These are phyloP conservation scores for Backusella circina DNA, from an alignment of 192 early-diverging fungal species.

Conservation along the genomic window DNA sequence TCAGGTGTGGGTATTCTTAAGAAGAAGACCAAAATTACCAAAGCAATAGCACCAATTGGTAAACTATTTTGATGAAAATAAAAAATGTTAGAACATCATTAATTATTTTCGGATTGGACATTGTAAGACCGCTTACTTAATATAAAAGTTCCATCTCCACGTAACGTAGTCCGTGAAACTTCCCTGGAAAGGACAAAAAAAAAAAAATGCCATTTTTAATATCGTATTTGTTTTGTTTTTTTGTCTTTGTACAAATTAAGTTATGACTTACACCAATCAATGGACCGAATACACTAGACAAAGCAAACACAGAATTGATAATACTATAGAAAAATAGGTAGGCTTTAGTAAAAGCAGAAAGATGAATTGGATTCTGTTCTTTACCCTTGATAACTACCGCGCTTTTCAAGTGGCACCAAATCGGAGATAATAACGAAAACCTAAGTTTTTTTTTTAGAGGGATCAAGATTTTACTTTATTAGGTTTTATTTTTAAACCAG, in stretches of 20 bases:
- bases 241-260: not conserved
- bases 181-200: slow-evolving; percentile 14
- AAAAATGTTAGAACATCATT: not conserved
- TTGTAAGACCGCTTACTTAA: slow-evolving; percentile 27
- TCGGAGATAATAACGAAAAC: slow-evolving; percentile 84
- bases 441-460: not conserved
- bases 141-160: slow-evolving; percentile 40
- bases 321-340: slow-evolving; percentile 4
- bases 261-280: slow-evolving; percentile 32
- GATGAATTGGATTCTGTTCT: not conserved
- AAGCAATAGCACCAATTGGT: slow-evolving; percentile 37
- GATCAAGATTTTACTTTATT: not conserved
- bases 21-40: slow-evolving; percentile 39
- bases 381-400: slow-evolving; percentile 63
- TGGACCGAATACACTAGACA: slow-evolving; percentile 33
- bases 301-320: slow-evolving; percentile 36
- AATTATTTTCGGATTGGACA: not conserved
- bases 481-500: not conserved
- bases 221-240: not conserved
- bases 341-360: not conserved
- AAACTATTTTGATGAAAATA: slow-evolving; percentile 13
- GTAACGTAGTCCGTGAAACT: slow-evolving; percentile 32
- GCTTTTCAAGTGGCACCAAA: slow-evolving; percentile 76
- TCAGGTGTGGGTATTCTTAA: slow-evolving; percentile 27
- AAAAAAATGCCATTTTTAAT: not conserved